These are phyloP conservation scores for Penicillium chermesinum DNA, from an alignment of 495 filamentous ascomycete species.

Conservation along the genomic window DNA sequence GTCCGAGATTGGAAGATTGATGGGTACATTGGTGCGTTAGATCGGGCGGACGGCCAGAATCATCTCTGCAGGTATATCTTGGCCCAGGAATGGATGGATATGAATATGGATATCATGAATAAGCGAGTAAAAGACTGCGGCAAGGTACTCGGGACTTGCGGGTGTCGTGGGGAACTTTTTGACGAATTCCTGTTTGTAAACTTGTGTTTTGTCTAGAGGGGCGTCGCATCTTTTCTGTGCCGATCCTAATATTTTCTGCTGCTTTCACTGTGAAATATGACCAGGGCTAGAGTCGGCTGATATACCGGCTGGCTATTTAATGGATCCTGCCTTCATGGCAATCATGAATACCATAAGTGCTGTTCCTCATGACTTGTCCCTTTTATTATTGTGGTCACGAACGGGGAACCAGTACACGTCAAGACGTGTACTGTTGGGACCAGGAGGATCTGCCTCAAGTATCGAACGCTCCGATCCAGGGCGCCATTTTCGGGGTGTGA, in stretches of 20 bases:
- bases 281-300: conserved; percentile 19
- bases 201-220: conserved; percentile 14
- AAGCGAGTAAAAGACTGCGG: conserved; percentile 7
- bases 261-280: conserved; percentile 27
- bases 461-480: too few relatives aligned
- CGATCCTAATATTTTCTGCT: conserved; percentile 5
- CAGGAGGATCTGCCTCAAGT: too few relatives aligned
- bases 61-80: conserved; percentile 16
- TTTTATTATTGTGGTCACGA: too few relatives aligned
- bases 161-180: conserved; percentile 13
- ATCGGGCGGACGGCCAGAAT: too few relatives aligned
- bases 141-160: neutral
- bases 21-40: too few relatives aligned
- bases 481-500: too few relatives aligned
- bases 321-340: neutral
- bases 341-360: neutral
- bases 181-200: conserved; percentile 21
- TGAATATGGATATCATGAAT: conserved; percentile 14
- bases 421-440: too few relatives aligned
- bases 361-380: too few relatives aligned
- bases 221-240: conserved; percentile 6
- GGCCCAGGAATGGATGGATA: conserved; percentile 11
- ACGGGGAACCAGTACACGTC: too few relatives aligned
- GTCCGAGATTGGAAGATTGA: too few relatives aligned
- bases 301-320: conserved; percentile 13